Percentiles rank a stretch among this genome's conserved stretches.
Evolutionary conservation across 208 protist genomes (phyloP).

Genomic region (Acanthamoeba lugdunensis): DNA sequence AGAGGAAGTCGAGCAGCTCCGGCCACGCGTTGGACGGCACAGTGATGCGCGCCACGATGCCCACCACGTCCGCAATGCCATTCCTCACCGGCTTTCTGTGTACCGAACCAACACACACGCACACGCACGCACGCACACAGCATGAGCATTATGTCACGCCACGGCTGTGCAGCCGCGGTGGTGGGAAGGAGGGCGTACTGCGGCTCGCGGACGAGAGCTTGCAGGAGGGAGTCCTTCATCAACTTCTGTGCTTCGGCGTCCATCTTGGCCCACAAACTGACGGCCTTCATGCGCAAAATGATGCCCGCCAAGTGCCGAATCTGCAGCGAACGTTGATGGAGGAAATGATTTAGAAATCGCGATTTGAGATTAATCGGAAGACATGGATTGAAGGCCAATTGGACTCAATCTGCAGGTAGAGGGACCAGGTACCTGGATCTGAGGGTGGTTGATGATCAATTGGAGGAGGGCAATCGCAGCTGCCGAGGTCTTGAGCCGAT

Average conservation of each 20-base stretch:
- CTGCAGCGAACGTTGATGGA: background rate
- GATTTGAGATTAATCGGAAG: background rate
- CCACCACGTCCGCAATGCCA: slow-evolving; percentile 54
- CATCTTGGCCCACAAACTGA: slow-evolving; percentile 51
- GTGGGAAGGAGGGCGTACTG: background rate
- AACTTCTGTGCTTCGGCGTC: background rate
- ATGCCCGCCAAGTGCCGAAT: slow-evolving; percentile 46
- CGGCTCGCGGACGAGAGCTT: slow-evolving; percentile 23
- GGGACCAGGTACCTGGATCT: background rate
- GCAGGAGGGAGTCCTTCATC: slow-evolving; percentile 32
- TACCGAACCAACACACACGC: background rate
- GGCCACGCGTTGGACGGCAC: slow-evolving; percentile 28
- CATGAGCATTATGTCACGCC: background rate
- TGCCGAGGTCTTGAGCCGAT: background rate
- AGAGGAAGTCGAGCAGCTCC: slow-evolving; percentile 66
- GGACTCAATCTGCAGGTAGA: background rate
- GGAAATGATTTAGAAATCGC: slow-evolving; percentile 1
- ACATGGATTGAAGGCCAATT: background rate
- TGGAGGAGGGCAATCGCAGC: slow-evolving; percentile 28
- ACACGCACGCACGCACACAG: background rate
- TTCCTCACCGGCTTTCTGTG: slow-evolving; percentile 35
- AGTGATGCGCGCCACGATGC: slow-evolving; percentile 54
- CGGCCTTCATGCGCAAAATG: slow-evolving; percentile 60
- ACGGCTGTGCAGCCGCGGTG: background rate
- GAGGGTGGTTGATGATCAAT: slow-evolving; percentile 40